A percentile compares a stretch with the other conserved stretches of the same genome.
Evolutionary conservation across 1,139 yeast genomes (phyloP).

Genomic region (Protomyces gravidus): DNA sequence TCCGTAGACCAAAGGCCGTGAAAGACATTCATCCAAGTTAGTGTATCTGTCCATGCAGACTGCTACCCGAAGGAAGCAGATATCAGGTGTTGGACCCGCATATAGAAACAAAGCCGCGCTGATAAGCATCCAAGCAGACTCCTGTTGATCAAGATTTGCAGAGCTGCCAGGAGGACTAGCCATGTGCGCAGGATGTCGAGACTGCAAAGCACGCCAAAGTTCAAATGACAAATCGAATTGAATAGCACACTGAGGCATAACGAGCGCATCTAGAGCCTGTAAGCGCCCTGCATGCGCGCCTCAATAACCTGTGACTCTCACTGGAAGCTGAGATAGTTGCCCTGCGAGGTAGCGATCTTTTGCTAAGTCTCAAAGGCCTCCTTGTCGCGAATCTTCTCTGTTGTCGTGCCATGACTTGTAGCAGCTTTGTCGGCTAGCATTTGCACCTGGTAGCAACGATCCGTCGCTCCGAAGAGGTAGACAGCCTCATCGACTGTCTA

Average conservation of each 20-base stretch:
- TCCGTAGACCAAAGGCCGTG: too few species aligned
- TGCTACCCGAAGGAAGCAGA: too few species aligned
- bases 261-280: neutral
- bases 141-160: too few species aligned
- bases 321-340: neutral
- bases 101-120: too few species aligned
- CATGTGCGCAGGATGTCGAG: too few species aligned
- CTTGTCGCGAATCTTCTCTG: constrained; percentile 52
- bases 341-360: neutral
- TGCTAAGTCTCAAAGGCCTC: constrained; percentile 46
- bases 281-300: neutral
- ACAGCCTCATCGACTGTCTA: constrained; percentile 79
- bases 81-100: too few species aligned
- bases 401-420: constrained; percentile 39
- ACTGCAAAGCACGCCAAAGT: too few species aligned
- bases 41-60: too few species aligned
- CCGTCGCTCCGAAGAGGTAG: constrained; percentile 62
- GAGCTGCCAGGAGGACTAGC: too few species aligned
- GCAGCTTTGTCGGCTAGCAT: constrained; percentile 58
- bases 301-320: neutral
- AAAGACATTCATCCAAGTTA: too few species aligned
- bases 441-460: constrained; percentile 67
- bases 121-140: too few species aligned
- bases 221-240: too few species aligned
- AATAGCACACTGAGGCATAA: neutral